phyloP scores from a whole-genome alignment of 2,329 filamentous ascomycete species.

The Pseudofabraea citricarpa region DNA sequence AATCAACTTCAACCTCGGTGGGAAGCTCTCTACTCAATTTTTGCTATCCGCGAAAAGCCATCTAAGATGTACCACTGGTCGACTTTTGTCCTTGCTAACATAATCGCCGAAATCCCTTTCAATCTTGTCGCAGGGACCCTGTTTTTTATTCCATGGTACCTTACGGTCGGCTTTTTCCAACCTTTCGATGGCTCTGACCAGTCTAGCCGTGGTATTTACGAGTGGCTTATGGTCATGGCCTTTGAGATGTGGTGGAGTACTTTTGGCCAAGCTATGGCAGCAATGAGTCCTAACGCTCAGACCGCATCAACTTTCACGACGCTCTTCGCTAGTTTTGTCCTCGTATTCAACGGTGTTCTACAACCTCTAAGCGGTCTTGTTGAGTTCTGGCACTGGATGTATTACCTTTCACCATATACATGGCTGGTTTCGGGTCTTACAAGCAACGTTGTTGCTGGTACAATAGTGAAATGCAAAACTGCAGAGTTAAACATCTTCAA shows the following conservation, averaged over 20 bases:
- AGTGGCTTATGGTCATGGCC: too few relatives aligned
- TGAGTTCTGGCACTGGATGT: conserved; percentile 81
- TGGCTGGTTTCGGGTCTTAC: conserved; percentile 75
- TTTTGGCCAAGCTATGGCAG: too few relatives aligned
- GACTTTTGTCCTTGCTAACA: conserved; percentile 24
- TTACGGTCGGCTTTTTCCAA: too few relatives aligned
- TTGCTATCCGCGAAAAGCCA: conserved; percentile 38
- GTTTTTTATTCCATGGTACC: conserved; percentile 78
- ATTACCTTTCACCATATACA: conserved; percentile 75
- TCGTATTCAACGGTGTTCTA: conserved; percentile 62
- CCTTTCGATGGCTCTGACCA: too few relatives aligned
- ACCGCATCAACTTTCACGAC: conserved; percentile 55
- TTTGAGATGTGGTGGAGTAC: too few relatives aligned
- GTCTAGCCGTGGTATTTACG: too few relatives aligned
- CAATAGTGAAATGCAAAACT: conserved; percentile 56
- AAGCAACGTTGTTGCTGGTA: conserved; percentile 64
- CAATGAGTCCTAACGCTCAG: too few relatives aligned
- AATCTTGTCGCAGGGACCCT: conserved; percentile 67
- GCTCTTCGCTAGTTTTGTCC: background rate
- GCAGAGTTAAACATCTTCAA: conserved; percentile 65
- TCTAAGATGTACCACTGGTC: conserved; percentile 23
- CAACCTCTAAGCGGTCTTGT: conserved; percentile 58
- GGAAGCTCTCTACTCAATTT: conserved; percentile 58
- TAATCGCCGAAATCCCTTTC: conserved; percentile 78
- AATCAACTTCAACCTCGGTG: conserved; percentile 67